These are phyloP conservation scores for Sporothrix brasiliensis DNA, from an alignment of 2,329 filamentous ascomycete genomes.

Conservation along the genomic window DNA sequence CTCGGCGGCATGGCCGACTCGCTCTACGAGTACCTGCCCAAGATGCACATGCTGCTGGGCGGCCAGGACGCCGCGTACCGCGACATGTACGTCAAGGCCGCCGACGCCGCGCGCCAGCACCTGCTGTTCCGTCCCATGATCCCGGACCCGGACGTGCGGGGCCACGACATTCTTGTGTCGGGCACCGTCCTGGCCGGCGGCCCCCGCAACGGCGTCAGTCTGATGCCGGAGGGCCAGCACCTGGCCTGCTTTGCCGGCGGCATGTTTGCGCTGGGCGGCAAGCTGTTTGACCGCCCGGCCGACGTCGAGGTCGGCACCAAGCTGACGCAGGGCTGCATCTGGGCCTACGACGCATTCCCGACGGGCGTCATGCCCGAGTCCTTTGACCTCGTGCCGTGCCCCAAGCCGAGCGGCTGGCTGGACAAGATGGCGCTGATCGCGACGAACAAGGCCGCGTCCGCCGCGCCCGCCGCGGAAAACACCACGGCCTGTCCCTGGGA, in stretches of 20 bases:
- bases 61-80: conserved; percentile 64
- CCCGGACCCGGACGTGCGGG: conserved; percentile 45
- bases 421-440: conserved; percentile 35
- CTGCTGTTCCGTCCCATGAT: conserved; percentile 72
- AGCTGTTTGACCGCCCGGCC: conserved; percentile 49
- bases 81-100: conserved; percentile 63
- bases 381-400: conserved; percentile 52
- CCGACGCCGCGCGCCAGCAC: conserved; percentile 62
- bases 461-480: no score
- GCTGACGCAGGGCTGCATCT: conserved; percentile 59
- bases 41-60: conserved; percentile 67
- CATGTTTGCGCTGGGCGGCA: conserved; percentile 52
- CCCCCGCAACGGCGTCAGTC: conserved; percentile 31
- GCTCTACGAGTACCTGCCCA: conserved; percentile 63
- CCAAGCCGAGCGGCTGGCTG: conserved; percentile 32
- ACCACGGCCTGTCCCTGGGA: conserved; percentile 43
- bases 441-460: not conserved
- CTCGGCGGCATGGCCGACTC: conserved; percentile 60
- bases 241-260: conserved; percentile 55
- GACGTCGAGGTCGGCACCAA: conserved; percentile 53
- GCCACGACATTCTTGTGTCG: conserved; percentile 65
- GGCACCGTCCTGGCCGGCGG: conserved; percentile 45
- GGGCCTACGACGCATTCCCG: conserved; percentile 59
- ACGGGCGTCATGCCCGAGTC: conserved; percentile 63
- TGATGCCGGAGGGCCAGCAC: conserved; percentile 47